Evolutionary conservation across 1,284 basidiomycete species (phyloP), one percentile per base, ranked within the genome.

Genomic region (Cerrena zonata): DNA sequence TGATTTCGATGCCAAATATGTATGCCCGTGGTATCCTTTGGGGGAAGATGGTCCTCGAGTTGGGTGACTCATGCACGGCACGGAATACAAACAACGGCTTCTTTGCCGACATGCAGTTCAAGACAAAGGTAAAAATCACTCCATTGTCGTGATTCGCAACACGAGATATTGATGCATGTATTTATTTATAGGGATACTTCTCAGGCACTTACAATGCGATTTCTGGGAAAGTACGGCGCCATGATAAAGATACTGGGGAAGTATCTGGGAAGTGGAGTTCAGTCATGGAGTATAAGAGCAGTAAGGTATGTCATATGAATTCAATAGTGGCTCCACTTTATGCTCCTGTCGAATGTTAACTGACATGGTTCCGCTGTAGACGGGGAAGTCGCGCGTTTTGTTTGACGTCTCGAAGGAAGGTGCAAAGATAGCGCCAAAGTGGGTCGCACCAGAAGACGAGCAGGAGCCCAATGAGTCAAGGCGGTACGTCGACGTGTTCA

Each of bases 21-120:
- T 98, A 96, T 66, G 94, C 94, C 19, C 82, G 95, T 41, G 95
- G 96, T 1, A 99, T 99, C 61, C 71, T 98, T 41, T 98, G 97
- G 66, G 96, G 95, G 15, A 95, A 94, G 76, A 97, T 99, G 94
- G 86, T 98, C 18, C 76, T 97, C 46, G 95, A 99, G 72, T 77
- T 99, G 13, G 95, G 95, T 7, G 95, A 99, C 69, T 80, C 82
- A 25, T 92, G 91, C 62, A 79, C 76, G n/a, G 90, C 94, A 50
- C 81, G 82, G 69, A 94, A 94, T 70, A 85, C 89, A 56, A 80
- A 80, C 59, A 85, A 83, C 45, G 83, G 84, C 25, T 70, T 93
- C 55, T 73, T 68, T 42, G 90, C 89, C 56, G 93, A 97, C 64
- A 74, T 99, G 38, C 94, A 97, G 60, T 99, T 99, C 77, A 99